A percentile compares a stretch with the other conserved stretches of the same genome.
Evolutionary conservation across 176 grass and related monocot genomes (phyloP).

Genomic region (Tuctoria greenei): DNA sequence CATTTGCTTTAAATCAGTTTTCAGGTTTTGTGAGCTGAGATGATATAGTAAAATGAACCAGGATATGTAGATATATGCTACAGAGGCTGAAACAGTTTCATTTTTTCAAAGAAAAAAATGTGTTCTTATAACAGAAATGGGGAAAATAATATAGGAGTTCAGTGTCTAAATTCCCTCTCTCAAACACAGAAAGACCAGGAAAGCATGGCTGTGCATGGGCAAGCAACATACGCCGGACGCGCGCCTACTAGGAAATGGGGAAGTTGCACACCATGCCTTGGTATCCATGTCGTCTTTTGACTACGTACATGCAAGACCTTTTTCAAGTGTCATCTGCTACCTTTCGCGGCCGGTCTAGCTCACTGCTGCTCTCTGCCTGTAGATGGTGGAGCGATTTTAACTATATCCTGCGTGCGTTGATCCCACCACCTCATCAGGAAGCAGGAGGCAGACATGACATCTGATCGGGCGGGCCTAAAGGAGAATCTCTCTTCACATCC

Average conservation of each 20-base stretch:
- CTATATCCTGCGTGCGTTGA: not conserved
- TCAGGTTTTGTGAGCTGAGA: not conserved
- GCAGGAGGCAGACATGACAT: constrained; percentile 43
- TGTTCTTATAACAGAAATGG: not conserved
- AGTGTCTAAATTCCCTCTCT: not conserved
- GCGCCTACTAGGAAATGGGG: not conserved
- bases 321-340: constrained; percentile 3
- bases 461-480: constrained; percentile 14
- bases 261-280: constrained; percentile 36
- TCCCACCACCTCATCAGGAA: not conserved
- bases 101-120: not conserved
- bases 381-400: constrained; percentile 1
- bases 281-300: constrained; percentile 23
- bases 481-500: constrained; percentile 11
- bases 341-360: constrained; percentile 8
- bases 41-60: not conserved
- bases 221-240: too few species aligned
- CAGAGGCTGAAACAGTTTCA: not conserved
- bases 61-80: not conserved
- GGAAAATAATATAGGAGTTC: too few species aligned
- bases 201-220: not conserved
- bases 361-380: constrained; percentile 9
- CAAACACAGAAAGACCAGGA: not conserved
- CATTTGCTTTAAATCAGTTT: not conserved
- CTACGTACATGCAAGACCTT: constrained; percentile 26